phyloP scores from a whole-genome alignment of 208 protist genomes.

The Crithidia fasciculata region DNA sequence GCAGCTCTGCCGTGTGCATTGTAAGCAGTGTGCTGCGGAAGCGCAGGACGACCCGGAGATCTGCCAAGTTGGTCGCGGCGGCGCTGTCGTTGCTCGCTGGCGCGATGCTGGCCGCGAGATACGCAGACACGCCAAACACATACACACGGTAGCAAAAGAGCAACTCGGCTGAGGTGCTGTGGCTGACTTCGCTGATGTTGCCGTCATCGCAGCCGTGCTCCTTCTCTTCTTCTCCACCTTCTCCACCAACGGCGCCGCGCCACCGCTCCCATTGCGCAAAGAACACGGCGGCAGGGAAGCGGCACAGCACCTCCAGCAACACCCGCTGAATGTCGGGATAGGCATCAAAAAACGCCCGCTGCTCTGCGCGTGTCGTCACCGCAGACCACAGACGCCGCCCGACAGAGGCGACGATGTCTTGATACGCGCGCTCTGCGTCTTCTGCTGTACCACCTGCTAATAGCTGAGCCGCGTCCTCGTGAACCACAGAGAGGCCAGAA shows the following conservation, averaged over 20 bases:
- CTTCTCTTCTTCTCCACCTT: background rate
- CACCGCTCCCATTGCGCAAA: constrained; percentile 34
- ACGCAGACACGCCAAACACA: constrained; percentile 31
- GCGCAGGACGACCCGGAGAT: constrained; percentile 12
- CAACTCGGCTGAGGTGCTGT: background rate
- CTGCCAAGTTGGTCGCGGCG: background rate
- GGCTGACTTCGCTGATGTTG: no score
- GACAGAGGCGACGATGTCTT: background rate
- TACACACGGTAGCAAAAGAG: constrained; percentile 32
- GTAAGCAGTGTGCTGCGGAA: constrained; percentile 14
- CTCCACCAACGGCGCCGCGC: background rate
- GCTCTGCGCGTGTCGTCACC: background rate
- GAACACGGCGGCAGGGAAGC: constrained; percentile 31
- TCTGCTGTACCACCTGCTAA: background rate
- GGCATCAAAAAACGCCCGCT: constrained; percentile 14
- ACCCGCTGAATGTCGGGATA: constrained; percentile 44
- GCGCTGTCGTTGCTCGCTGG: background rate
- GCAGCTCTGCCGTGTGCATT: constrained; percentile 6
- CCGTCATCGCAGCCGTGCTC: no score
- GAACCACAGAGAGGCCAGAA: background rate
- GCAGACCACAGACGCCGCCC: constrained; percentile 32
- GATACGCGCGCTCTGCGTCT: background rate
- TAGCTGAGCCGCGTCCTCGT: background rate
- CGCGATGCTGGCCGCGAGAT: constrained; percentile 10
- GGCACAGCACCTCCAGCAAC: constrained; percentile 48